A percentile compares a stretch with the other conserved stretches of the same genome.
Conservation (phyloP, 495 filamentous ascomycete genomes). For the Podospora conica region DNA sequence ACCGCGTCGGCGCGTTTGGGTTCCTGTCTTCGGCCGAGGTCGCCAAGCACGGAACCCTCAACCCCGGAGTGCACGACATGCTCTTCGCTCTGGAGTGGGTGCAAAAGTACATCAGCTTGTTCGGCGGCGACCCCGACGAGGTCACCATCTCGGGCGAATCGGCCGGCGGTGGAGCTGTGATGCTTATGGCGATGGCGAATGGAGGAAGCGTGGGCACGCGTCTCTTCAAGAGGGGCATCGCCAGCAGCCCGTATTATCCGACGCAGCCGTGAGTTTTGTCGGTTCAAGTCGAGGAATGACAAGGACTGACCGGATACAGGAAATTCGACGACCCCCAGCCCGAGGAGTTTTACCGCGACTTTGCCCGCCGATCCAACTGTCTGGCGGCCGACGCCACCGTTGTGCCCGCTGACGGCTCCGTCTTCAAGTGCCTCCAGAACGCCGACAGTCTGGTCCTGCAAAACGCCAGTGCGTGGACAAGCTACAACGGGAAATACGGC, state of each 20-base stretch:
- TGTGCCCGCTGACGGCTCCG: slow-evolving; percentile 9
- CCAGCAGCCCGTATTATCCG: slow-evolving; percentile 34
- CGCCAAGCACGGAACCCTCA: slow-evolving; percentile 44
- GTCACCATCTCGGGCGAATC: slow-evolving; percentile 70
- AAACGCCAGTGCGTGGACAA: slow-evolving; percentile 49
- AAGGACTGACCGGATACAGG: slow-evolving; percentile 17
- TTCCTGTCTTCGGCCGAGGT: slow-evolving; percentile 39
- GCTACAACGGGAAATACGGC: slow-evolving; percentile 33
- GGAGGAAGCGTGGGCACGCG: slow-evolving; percentile 30
- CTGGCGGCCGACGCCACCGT: slow-evolving; percentile 15
- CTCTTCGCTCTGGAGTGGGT: slow-evolving; percentile 66
- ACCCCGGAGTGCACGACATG: slow-evolving; percentile 64
- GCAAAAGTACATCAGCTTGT: slow-evolving; percentile 59
- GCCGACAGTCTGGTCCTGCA: slow-evolving; percentile 47
- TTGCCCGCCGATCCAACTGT: slow-evolving; percentile 50
- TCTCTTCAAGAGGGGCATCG: slow-evolving; percentile 46
- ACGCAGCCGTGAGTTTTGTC: slow-evolving; percentile 29
- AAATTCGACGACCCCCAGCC: slow-evolving; percentile 47
- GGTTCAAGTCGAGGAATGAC: slow-evolving; percentile 12
- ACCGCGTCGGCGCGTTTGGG: slow-evolving; percentile 47
- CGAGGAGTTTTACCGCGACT: slow-evolving; percentile 48
- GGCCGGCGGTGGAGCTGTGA: slow-evolving; percentile 60
- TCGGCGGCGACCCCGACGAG: slow-evolving; percentile 59
- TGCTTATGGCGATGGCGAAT: slow-evolving; percentile 39
- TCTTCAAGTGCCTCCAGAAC: slow-evolving; percentile 29